phyloP scores from a whole-genome alignment of 768 basidiomycete genomes.

The Lenzites betulinus region DNA sequence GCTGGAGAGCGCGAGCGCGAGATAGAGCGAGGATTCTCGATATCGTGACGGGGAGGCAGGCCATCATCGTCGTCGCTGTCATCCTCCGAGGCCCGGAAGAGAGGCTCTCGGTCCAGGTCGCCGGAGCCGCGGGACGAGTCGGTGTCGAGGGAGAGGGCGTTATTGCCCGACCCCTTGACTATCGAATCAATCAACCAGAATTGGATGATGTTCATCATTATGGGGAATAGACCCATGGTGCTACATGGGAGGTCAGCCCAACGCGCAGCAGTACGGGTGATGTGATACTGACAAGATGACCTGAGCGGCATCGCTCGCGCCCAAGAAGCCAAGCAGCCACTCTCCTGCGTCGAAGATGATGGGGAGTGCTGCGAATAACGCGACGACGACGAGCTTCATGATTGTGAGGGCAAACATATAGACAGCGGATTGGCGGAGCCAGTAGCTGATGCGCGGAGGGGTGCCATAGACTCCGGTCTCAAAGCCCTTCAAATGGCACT shows the following conservation, averaged over 20 bases:
- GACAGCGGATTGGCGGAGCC: slow-evolving; percentile 75
- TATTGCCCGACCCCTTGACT: slow-evolving; percentile 66
- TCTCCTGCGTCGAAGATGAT: slow-evolving; percentile 76
- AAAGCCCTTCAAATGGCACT: slow-evolving; percentile 70
- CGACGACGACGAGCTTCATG: slow-evolving; percentile 93
- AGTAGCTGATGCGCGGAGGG: slow-evolving; percentile 74
- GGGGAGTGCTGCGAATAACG: slow-evolving; percentile 70
- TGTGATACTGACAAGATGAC: slow-evolving; percentile 71
- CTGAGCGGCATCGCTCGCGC: slow-evolving; percentile 62
- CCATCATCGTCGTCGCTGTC: slow-evolving; percentile 45
- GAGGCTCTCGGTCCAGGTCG: slow-evolving; percentile 58
- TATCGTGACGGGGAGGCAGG: slow-evolving; percentile 35
- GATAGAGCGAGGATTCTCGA: slow-evolving; percentile 46
- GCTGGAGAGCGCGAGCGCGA: slow-evolving; percentile 35
- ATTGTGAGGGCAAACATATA: slow-evolving; percentile 79
- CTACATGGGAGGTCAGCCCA: slow-evolving; percentile 38
- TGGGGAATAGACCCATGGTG: slow-evolving; percentile 91
- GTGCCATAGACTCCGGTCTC: slow-evolving; percentile 87
- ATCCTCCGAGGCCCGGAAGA: slow-evolving; percentile 58
- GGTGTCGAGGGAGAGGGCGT: slow-evolving; percentile 42
- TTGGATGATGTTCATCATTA: slow-evolving; percentile 85
- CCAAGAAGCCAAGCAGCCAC: slow-evolving; percentile 83
- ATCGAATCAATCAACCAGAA: slow-evolving; percentile 97
- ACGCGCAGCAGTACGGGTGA: background rate
- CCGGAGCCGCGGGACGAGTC: slow-evolving; percentile 39